Evolutionary conservation across 2,329 filamentous ascomycete genomes (phyloP), one percentile per base, ranked within the genome.

Genomic region (Berkeleyomyces basicola): DNA sequence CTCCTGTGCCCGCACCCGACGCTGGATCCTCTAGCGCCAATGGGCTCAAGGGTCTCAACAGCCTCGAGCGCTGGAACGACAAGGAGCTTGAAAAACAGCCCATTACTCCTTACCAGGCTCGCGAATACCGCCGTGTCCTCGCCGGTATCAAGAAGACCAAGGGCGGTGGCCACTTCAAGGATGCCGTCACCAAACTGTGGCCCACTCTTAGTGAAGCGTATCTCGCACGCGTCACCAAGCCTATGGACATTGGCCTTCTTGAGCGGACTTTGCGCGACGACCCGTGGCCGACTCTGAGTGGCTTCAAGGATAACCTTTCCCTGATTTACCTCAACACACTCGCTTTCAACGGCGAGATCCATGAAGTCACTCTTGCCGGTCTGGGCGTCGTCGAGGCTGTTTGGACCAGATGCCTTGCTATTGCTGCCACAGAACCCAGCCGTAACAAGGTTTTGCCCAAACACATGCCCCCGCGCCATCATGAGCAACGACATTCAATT

Each of bases 121-220:
- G 81, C 61, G 84, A 83, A 67, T 77, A 88, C 51, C 74, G 85
- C 42, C 82, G 83, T 65, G 79, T 85, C 40, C 75, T 92, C 60
- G 85, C 83, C 40, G 84, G 86, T 61, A 79, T 92, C 63, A 95
- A 95, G 76, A 93, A 95, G 74, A 91, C 89, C 57, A 90, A 92
- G 71, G 83, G 85, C 65, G 88, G 92, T 1, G 74, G 75, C 5
- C 81, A 86, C 62, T 97, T 96, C 75, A 80, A 83, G 66, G 80
- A 84, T 49, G 86, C 93, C 0, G 93, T 97, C 6, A 81, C 88
- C 70, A 82, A 80, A 46, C 76, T 92, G 33, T 88, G 87, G 73
- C 80, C 96, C 47, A 78, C 76, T 37, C 83, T 97, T 47, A 90
- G 88, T 62, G 84, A 83, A 1, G 87, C 90, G 66, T 88, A 87